A percentile compares a stretch with the other conserved stretches of the same genome.
phyloP scores from a whole-genome alignment of 2,329 filamentous ascomycete species.

The Arthrobotrys sphaeroides region DNA sequence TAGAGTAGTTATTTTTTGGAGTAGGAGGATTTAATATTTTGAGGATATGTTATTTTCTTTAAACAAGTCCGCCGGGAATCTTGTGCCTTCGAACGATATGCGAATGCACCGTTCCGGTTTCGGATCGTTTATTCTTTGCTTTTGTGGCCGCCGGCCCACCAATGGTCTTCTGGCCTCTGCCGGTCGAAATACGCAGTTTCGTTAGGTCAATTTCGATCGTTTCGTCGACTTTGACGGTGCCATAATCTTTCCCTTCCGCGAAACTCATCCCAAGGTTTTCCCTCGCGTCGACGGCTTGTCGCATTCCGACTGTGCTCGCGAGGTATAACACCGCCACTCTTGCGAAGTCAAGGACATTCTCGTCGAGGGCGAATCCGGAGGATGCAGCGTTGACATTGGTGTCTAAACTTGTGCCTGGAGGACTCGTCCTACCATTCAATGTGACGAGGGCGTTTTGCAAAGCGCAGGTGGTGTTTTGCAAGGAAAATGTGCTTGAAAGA shows the following conservation, averaged over 20 bases:
- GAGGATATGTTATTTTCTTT: neutral
- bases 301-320: conserved; percentile 62
- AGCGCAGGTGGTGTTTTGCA: conserved; percentile 78
- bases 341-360: conserved; percentile 71
- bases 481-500: conserved; percentile 79
- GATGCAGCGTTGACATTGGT: conserved; percentile 30
- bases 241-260: conserved; percentile 37
- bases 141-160: conserved; percentile 15
- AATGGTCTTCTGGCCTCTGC: conserved; percentile 18
- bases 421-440: conserved; percentile 69
- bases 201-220: conserved; percentile 24
- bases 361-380: conserved; percentile 62
- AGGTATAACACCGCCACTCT: conserved; percentile 71
- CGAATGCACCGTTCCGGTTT: neutral
- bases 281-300: conserved; percentile 31
- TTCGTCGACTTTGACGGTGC: conserved; percentile 17
- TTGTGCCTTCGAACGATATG: conserved; percentile 29
- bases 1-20: neutral
- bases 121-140: neutral
- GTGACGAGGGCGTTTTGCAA: conserved; percentile 88
- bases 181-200: conserved; percentile 33
- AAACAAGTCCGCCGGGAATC: conserved; percentile 4
- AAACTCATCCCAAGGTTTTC: conserved; percentile 35
- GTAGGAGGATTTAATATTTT: neutral
- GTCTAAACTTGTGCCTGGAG: conserved; percentile 44